Conservation (phyloP, 2,329 filamentous ascomycete genomes). For the Juglanconis sp. region DNA sequence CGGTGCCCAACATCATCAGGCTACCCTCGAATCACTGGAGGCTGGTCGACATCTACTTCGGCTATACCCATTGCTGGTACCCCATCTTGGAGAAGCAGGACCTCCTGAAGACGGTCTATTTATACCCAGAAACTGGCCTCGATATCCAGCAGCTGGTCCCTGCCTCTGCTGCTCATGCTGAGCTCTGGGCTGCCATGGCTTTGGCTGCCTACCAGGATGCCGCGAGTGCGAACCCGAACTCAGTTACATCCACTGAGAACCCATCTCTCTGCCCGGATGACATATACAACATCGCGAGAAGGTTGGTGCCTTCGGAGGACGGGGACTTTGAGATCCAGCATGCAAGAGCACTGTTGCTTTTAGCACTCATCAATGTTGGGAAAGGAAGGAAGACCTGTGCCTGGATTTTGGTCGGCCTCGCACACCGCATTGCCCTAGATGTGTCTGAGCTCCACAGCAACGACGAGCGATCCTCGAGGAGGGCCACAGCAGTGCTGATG, state of each 20-base stretch:
- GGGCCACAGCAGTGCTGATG: slow-evolving; percentile 34
- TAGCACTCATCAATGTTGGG: slow-evolving; percentile 62
- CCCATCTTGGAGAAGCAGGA: slow-evolving; percentile 68
- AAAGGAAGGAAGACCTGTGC: slow-evolving; percentile 54
- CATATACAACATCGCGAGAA: slow-evolving; percentile 49
- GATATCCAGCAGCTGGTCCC: slow-evolving; percentile 19
- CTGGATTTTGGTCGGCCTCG: slow-evolving; percentile 63
- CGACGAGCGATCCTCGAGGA: slow-evolving; percentile 12
- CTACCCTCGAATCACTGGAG: slow-evolving; percentile 55
- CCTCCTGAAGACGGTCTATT: slow-evolving; percentile 46
- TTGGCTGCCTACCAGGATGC: slow-evolving; percentile 54
- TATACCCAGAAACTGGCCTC: slow-evolving; percentile 37
- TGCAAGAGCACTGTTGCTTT: slow-evolving; percentile 54
- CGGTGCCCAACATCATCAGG: slow-evolving; percentile 19
- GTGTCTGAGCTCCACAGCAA: slow-evolving; percentile 11
- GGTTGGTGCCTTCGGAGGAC: slow-evolving; percentile 47
- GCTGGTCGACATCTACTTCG: slow-evolving; percentile 70
- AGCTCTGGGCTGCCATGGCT: slow-evolving; percentile 58
- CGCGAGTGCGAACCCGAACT: slow-evolving; percentile 22
- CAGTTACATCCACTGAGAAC: slow-evolving; percentile 16
- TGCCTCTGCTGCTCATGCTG: slow-evolving; percentile 45
- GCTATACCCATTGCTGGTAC: slow-evolving; percentile 74
- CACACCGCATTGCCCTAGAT: slow-evolving; percentile 51
- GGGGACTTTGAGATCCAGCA: slow-evolving; percentile 48
- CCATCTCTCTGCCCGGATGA: slow-evolving; percentile 30